Conservation (phyloP, 257 asterid genomes). For the Gardenia jasminoides region DNA sequence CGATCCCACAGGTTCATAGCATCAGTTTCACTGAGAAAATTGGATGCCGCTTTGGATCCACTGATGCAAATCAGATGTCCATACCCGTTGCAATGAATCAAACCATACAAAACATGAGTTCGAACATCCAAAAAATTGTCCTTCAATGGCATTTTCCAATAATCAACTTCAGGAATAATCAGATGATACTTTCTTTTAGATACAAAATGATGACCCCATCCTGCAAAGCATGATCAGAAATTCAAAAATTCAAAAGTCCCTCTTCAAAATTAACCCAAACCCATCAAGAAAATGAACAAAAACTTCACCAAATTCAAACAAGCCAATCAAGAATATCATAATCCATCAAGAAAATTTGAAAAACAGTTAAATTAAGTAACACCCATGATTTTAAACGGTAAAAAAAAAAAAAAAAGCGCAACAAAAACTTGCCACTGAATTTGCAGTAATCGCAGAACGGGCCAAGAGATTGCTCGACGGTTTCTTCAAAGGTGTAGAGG, state of each 20-base stretch:
- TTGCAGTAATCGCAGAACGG: constrained; percentile 71
- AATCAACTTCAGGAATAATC: constrained; percentile 51
- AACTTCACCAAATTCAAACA: neutral
- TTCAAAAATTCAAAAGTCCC: constrained; percentile 4
- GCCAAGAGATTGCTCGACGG: constrained; percentile 40
- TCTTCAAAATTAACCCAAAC: neutral
- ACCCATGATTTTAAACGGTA: neutral
- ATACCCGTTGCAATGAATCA: constrained; percentile 78
- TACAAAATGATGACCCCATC: constrained; percentile 95
- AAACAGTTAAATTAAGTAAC: neutral
- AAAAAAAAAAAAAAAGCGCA: neutral
- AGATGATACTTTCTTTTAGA: constrained; percentile 68
- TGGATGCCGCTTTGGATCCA: constrained; percentile 36
- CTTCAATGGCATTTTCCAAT: constrained; percentile 44
- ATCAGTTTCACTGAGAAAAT: constrained; percentile 38
- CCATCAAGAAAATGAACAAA: neutral
- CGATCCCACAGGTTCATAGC: constrained; percentile 75
- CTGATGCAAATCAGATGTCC: constrained; percentile 71
- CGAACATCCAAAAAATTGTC: constrained; percentile 34
- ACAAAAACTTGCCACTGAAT: constrained; percentile 40
- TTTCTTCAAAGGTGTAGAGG: constrained; percentile 63
- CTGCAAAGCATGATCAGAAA: constrained; percentile 26
- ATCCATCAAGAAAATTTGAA: neutral
- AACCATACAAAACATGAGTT: constrained; percentile 54
- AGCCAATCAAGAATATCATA: neutral